A percentile compares a stretch with the other conserved stretches of the same genome.
phyloP scores from a whole-genome alignment of 2,329 filamentous ascomycete species.

The Calonectria multiphialidica region DNA sequence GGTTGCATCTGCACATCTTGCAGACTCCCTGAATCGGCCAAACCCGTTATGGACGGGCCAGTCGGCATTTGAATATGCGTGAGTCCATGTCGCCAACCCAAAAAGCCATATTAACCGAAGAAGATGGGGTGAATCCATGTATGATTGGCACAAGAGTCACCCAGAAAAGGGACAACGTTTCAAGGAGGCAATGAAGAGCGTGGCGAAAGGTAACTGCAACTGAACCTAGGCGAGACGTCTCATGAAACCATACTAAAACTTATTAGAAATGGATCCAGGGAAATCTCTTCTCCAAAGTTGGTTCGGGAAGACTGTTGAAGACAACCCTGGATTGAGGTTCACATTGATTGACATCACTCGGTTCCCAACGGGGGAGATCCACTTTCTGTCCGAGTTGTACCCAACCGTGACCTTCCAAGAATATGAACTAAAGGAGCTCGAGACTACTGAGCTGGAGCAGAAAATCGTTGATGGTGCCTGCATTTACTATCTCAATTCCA shows the following conservation, averaged over 20 bases:
- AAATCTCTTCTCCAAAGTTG: constrained; percentile 23
- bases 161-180: constrained; percentile 56
- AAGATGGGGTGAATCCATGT: constrained; percentile 35
- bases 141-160: constrained; percentile 35
- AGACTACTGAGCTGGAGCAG: background rate
- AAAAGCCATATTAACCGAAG: background rate
- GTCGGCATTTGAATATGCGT: constrained; percentile 37
- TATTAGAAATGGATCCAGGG: constrained; percentile 27
- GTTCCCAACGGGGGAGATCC: constrained; percentile 2
- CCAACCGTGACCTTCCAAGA: constrained; percentile 4
- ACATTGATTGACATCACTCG: constrained; percentile 24
- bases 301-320: constrained; percentile 13
- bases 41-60: constrained; percentile 33
- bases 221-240: constrained; percentile 38
- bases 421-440: background rate
- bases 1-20: constrained; percentile 32
- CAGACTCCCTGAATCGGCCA: constrained; percentile 30
- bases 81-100: background rate
- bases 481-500: constrained; percentile 31
- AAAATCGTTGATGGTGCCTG: background rate
- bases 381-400: constrained; percentile 21
- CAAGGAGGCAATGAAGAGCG: constrained; percentile 28
- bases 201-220: constrained; percentile 19
- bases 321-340: background rate
- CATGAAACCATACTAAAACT: constrained; percentile 42